phyloP scores from a whole-genome alignment of 495 filamentous ascomycete genomes.

The Hypomontagnella monticulosa region DNA sequence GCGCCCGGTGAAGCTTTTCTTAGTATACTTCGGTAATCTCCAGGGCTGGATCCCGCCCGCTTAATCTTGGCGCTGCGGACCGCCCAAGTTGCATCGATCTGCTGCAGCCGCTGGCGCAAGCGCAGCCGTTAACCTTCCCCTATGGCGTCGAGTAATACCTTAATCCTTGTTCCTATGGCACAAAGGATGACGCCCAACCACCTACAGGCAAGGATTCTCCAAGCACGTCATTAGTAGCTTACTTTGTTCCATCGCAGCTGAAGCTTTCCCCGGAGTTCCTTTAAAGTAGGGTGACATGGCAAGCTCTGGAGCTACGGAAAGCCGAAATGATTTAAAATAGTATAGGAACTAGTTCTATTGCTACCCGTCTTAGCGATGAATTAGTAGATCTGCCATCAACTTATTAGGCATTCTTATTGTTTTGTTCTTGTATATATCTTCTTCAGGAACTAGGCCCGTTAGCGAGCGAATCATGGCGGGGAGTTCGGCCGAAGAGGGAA shows the following conservation, averaged over 20 bases:
- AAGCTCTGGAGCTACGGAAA: conserved; percentile 7
- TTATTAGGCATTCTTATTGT: not conserved
- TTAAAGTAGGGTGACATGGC: conserved; percentile 14
- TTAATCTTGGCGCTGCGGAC: conserved; percentile 10
- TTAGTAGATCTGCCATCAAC: too few relatives aligned
- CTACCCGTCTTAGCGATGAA: not conserved
- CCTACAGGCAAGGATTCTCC: conserved; percentile 22
- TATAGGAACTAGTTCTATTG: not conserved
- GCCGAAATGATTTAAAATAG: conserved; percentile 1
- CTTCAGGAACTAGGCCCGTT: not conserved
- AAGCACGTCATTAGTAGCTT: conserved; percentile 38
- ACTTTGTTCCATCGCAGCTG: conserved; percentile 33
- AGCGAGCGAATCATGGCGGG: conserved; percentile 31
- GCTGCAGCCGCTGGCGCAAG: conserved; percentile 16
- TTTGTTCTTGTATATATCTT: not conserved
- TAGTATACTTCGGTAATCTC: not conserved
- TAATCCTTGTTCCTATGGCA: conserved; percentile 6
- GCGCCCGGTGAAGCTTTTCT: not conserved
- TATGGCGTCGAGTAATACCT: conserved; percentile 7
- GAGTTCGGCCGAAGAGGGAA: conserved; percentile 18
- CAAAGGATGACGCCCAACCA: conserved; percentile 14
- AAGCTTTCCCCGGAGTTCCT: conserved; percentile 27
- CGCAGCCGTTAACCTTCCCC: conserved; percentile 10
- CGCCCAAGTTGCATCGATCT: conserved; percentile 25
- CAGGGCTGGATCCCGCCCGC: conserved; percentile 7